Evolutionary conservation across 768 basidiomycete species (phyloP).

Genomic region (Suillus alpinus): DNA sequence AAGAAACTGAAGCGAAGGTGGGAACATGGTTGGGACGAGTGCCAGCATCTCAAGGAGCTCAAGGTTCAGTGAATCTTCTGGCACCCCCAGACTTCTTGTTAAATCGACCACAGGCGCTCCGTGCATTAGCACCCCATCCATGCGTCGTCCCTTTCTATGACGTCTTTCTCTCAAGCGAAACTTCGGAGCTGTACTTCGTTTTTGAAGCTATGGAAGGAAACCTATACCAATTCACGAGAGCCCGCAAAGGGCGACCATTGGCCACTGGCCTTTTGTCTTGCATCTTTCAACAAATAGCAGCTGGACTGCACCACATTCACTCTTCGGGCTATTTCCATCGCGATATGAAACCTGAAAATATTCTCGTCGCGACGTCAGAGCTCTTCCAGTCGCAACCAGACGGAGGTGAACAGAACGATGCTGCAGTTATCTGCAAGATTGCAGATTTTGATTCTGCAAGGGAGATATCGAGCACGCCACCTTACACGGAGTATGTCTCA

Average conservation of each 20-base stretch:
- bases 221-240: slow-evolving; percentile 97
- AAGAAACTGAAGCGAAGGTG: slow-evolving; percentile 98
- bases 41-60: slow-evolving; percentile 90
- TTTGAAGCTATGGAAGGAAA: slow-evolving; percentile 99
- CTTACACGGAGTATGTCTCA: slow-evolving; percentile 97
- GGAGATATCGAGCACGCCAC: slow-evolving; percentile 82
- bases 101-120: slow-evolving; percentile 68
- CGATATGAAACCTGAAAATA: slow-evolving; percentile 99
- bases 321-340: slow-evolving; percentile 93
- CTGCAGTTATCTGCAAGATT: slow-evolving; percentile 93
- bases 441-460: slow-evolving; percentile 97
- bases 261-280: slow-evolving; percentile 93
- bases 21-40: slow-evolving; percentile 98
- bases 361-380: slow-evolving; percentile 97
- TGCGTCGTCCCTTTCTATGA: slow-evolving; percentile 99
- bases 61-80: slow-evolving; percentile 51
- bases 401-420: slow-evolving; percentile 80
- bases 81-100: slow-evolving; percentile 13
- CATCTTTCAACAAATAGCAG: slow-evolving; percentile 88
- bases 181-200: slow-evolving; percentile 97
- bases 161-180: slow-evolving; percentile 90
- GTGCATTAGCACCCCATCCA: slow-evolving; percentile 90
- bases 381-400: slow-evolving; percentile 64
- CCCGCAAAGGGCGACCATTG: slow-evolving; percentile 89
- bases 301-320: slow-evolving; percentile 94